Base-by-base conservation (phyloP, 1,284 basidiomycete species). In the Apiotrichum mycotoxinovorans region DNA sequence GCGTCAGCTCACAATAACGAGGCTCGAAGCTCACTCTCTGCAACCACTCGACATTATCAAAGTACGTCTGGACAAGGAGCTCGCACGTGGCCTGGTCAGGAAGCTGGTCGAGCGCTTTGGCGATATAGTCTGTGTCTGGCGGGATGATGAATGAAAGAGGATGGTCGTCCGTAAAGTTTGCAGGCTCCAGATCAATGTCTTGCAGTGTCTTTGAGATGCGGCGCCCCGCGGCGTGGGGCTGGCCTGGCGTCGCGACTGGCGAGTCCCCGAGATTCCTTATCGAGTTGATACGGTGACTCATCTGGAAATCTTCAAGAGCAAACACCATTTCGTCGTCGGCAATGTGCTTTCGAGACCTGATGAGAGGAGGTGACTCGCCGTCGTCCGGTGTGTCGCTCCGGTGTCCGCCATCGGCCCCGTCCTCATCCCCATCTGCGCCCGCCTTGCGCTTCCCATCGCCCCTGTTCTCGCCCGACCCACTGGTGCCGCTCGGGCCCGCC, bases 251-350 rank as follows among this genome's bases (percentile, higher is more conserved):
- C n/a, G n/a, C n/a, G n/a, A n/a, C 47, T 1, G 51, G 53, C 22
- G 56, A 52, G 27, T 56, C 45, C 11, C 45, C 52, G 20, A 61
- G 41, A 35, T 62, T 62, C 27, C 60, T 57, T 27, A 62, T 42
- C n/a, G 60, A 51, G 51, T 63, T 63, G 56, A 63, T 47, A n/a
- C 58, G 50, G 51, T 60, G 51, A 17, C 50, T 42, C 51, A 55
- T 55, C 30, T 63, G 62, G 40, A 63, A 58, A 46, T 63, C 62
- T 25, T 63, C 62, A 14, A 63, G 56, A 18, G 56, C 62, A 37
- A 53, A 63, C 27, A 60, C 56, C 56, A 60, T 60, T 50, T 63
- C 62, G 51, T 63, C 62, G 33, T 63, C 62, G 26, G 27, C 60
- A 14, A 58, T 23, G 25, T 58, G 52, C 34, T 57, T 44, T 7